Conservation (phyloP, 495 filamentous ascomycete genomes). For the Xylaria intraflava region DNA sequence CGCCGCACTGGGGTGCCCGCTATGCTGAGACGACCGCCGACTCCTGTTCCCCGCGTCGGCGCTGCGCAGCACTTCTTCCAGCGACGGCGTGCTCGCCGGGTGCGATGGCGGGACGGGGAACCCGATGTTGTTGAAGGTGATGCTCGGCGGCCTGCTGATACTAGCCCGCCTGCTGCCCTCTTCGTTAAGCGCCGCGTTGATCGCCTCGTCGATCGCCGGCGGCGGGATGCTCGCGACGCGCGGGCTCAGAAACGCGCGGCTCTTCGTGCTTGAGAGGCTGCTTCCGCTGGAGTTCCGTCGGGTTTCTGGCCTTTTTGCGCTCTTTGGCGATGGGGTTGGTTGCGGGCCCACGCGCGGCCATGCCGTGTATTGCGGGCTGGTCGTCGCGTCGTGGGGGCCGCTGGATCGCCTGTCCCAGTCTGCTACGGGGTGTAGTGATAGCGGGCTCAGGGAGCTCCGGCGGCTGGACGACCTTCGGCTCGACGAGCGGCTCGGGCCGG, state of each 20-base stretch:
- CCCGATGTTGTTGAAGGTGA: background rate
- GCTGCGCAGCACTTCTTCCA: background rate
- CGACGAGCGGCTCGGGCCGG: slow-evolving; percentile 18
- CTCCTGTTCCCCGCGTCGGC: no score
- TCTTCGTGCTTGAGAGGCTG: background rate
- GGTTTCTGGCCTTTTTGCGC: background rate
- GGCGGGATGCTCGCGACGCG: slow-evolving; percentile 13
- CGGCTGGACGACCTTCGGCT: background rate
- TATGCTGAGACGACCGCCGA: background rate
- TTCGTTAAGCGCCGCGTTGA: slow-evolving; percentile 14
- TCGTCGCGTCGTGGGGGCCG: no score
- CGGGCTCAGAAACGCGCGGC: slow-evolving; percentile 9
- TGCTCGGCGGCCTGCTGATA: background rate
- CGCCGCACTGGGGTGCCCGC: background rate
- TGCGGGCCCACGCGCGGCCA: no score
- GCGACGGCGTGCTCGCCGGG: background rate
- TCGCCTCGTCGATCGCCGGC: slow-evolving; percentile 18
- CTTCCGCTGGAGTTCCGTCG: background rate
- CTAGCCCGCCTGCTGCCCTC: background rate
- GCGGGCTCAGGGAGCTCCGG: slow-evolving; percentile 8
- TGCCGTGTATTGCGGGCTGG: no score
- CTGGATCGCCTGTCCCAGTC: slow-evolving; percentile 16
- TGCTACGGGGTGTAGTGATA: slow-evolving; percentile 15
- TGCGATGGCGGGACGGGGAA: background rate
- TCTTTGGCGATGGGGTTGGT: background rate